These are phyloP conservation scores for Microsporum ferrugineum DNA, from an alignment of 2,329 filamentous ascomycete species.

Conservation along the genomic window DNA sequence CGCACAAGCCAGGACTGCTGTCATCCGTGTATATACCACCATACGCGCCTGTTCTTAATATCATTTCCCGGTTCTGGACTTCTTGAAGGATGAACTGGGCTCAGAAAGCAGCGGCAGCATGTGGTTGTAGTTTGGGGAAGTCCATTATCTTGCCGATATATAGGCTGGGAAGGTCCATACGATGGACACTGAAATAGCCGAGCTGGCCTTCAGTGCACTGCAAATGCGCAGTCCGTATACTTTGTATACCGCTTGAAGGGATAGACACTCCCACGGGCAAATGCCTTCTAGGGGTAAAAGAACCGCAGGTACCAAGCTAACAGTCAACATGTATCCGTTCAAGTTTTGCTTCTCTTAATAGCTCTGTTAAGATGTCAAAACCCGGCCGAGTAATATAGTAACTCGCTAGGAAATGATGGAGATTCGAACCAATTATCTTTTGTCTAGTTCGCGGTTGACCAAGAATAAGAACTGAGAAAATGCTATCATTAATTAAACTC, in stretches of 20 bases:
- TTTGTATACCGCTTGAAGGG: neutral
- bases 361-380: neutral
- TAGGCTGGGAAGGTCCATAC: neutral
- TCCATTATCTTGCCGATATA: neutral
- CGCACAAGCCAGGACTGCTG: neutral
- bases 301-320: neutral
- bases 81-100: neutral
- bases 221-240: neutral
- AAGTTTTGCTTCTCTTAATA: neutral
- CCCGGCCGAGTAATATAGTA: neutral
- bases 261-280: neutral
- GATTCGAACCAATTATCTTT: neutral
- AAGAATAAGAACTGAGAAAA: neutral
- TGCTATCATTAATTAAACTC: constrained; percentile 3
- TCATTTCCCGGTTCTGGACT: neutral
- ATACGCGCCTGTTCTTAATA: neutral
- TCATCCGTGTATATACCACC: neutral
- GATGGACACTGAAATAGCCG: neutral
- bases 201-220: neutral
- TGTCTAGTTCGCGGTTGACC: neutral
- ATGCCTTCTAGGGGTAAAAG: neutral
- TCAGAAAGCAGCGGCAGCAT: neutral
- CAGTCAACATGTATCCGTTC: neutral
- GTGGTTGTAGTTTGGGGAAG: neutral
- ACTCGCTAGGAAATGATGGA: neutral